Evolutionary conservation across 768 basidiomycete species (phyloP).

Genomic region (Collybia nuda): DNA sequence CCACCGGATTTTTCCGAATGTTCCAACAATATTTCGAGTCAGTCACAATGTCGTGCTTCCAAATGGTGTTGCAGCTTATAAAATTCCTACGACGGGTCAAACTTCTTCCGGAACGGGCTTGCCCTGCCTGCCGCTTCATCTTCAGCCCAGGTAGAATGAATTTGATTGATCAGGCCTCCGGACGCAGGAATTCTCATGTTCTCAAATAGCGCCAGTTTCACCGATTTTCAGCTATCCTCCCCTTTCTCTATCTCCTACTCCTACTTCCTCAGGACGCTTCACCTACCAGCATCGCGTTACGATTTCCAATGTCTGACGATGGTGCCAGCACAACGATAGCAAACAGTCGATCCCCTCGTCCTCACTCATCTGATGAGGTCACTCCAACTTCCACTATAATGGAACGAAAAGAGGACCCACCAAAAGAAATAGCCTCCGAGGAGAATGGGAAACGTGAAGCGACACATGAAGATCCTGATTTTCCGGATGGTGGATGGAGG

Average conservation of each 20-base stretch:
- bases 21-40: too few species aligned
- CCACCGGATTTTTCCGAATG: too few species aligned
- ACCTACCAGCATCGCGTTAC: not conserved
- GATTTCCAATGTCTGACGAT: not conserved
- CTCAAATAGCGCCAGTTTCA: not conserved
- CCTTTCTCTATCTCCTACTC: too few species aligned
- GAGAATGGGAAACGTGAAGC: not conserved
- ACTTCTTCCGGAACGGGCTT: too few species aligned
- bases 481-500: conserved; percentile 41
- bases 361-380: not conserved
- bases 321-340: not conserved
- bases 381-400: not conserved
- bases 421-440: not conserved
- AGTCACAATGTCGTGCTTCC: too few species aligned
- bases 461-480: conserved; percentile 13
- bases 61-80: too few species aligned
- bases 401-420: not conserved
- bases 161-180: too few species aligned
- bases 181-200: not conserved
- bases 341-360: not conserved
- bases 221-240: not conserved
- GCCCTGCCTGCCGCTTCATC: too few species aligned
- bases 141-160: too few species aligned
- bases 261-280: not conserved
- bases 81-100: too few species aligned